Base-by-base conservation (phyloP, 345 rosid species). In the Zanthoxylum bungeanum region DNA sequence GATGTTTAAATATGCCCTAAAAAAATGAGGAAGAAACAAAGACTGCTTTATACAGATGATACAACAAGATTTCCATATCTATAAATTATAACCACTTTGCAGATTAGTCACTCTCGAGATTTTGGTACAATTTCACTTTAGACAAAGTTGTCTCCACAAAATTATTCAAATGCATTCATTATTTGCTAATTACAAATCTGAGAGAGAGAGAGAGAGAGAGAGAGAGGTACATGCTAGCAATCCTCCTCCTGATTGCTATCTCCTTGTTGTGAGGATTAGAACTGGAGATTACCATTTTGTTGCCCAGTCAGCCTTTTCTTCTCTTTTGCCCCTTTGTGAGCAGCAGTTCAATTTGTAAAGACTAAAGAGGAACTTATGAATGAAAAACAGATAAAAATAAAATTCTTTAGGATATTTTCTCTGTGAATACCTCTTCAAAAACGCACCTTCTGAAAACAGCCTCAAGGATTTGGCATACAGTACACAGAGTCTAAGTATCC, bases 191-290 rank as follows among this genome's bases (percentile, higher is more conserved):
- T 36, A 22, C 7, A 57, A 16, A 56, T 9, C 7, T 0, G 3
- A 42, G 19, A 62, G 3, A 25, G 34, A 37, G 27, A 62, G 1
- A 22, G n/a, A n/a, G n/a, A n/a, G n/a, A n/a, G n/a, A n/a, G n/a
- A n/a, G 40, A 33, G 12, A 61, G 62, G 34, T 89, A 95, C 97
- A 83, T 91, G 80, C 80, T 89, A 58, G 85, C 75, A 33, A 95
- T 87, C 74, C 86, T 86, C 82, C 86, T 84, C 77, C 99, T 86
- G 68, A 88, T 79, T 61, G 82, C 47, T 21, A 92, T 85, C 82
- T 92, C 98, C 83, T 75, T 90, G 76, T 69, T 78, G 47, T 85
- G 88, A 56, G 88, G 86, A 58, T 76, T 90, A 62, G 77, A 77
- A 73, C 84, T 77, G 22, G 85, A 61, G 40, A 84, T 82, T 71